Percentiles rank a stretch among this genome's conserved stretches.
These are phyloP conservation scores for Pyracantha coccinea DNA, from an alignment of 331 rosid species.

Conservation along the genomic window DNA sequence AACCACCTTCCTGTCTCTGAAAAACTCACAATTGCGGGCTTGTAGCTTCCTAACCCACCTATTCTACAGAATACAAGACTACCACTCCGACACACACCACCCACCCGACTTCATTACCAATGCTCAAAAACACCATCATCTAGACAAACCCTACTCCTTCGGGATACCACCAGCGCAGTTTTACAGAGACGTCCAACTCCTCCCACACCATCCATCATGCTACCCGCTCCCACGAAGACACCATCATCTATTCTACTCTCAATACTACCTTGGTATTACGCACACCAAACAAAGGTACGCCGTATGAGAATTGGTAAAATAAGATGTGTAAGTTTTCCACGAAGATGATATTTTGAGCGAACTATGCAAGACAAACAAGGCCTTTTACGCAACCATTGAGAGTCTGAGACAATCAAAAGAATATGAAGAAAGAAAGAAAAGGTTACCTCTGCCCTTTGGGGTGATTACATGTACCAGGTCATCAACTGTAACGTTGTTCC, in stretches of 20 bases:
- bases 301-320: background rate
- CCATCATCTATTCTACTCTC: background rate
- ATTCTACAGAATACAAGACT: background rate
- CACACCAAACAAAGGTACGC: background rate
- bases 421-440: background rate
- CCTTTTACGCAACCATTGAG: background rate
- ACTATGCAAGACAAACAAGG: background rate
- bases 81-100: background rate
- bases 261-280: background rate
- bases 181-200: background rate
- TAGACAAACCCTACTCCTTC: background rate
- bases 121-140: background rate
- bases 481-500: constrained; percentile 73
- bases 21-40: background rate
- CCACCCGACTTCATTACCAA: background rate
- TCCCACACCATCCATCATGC: background rate
- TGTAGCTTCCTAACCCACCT: background rate
- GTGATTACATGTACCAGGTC: constrained; percentile 77
- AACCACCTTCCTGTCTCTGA: background rate
- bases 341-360: background rate
- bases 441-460: constrained; percentile 75
- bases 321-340: background rate
- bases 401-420: background rate
- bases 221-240: background rate
- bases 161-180: background rate